Percentiles rank a stretch among this genome's conserved stretches.
Conservation (phyloP, 805 yeast species). For the Ogataea polymorpha region DNA sequence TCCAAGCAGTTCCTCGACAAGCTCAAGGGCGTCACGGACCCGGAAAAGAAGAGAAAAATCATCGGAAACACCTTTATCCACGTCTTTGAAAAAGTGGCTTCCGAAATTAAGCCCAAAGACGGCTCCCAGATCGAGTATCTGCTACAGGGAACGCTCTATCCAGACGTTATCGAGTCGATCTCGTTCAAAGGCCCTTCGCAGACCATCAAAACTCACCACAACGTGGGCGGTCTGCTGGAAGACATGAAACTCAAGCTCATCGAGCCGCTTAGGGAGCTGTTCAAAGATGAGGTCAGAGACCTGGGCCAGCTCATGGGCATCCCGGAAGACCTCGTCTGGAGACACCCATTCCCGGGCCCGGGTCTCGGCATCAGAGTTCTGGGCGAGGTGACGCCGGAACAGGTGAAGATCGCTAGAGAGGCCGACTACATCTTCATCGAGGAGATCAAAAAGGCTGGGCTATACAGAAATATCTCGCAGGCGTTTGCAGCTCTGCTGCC, state of each 20-base stretch:
- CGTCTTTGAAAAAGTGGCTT: slow-evolving; percentile 95
- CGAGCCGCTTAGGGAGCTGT: slow-evolving; percentile 97
- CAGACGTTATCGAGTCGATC: slow-evolving; percentile 97
- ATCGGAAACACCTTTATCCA: slow-evolving; percentile 97
- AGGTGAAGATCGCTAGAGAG: slow-evolving; percentile 94
- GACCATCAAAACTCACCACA: slow-evolving; percentile 98
- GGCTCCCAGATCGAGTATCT: slow-evolving; percentile 90
- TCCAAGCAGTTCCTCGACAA: slow-evolving; percentile 81
- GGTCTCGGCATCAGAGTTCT: slow-evolving; percentile 98
- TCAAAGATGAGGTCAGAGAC: slow-evolving; percentile 98
- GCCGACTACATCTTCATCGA: slow-evolving; percentile 96
- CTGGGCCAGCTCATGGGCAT: slow-evolving; percentile 93
- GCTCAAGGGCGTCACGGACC: slow-evolving; percentile 93
- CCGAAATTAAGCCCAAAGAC: slow-evolving; percentile 80
- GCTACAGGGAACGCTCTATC: slow-evolving; percentile 96
- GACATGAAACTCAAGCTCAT: slow-evolving; percentile 97
- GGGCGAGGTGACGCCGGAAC: slow-evolving; percentile 93
- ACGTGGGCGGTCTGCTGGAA: slow-evolving; percentile 96
- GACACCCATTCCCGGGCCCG: slow-evolving; percentile 99
- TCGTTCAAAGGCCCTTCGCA: slow-evolving; percentile 99
- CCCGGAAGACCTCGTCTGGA: slow-evolving; percentile 96
- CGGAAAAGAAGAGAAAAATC: slow-evolving; percentile 97
- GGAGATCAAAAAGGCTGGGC: slow-evolving; percentile 90
- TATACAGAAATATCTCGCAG: slow-evolving; percentile 90
- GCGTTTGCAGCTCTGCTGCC: slow-evolving; percentile 97